These are phyloP conservation scores for Mallotus japonicus DNA, from an alignment of 441 rosid species.

Conservation along the genomic window DNA sequence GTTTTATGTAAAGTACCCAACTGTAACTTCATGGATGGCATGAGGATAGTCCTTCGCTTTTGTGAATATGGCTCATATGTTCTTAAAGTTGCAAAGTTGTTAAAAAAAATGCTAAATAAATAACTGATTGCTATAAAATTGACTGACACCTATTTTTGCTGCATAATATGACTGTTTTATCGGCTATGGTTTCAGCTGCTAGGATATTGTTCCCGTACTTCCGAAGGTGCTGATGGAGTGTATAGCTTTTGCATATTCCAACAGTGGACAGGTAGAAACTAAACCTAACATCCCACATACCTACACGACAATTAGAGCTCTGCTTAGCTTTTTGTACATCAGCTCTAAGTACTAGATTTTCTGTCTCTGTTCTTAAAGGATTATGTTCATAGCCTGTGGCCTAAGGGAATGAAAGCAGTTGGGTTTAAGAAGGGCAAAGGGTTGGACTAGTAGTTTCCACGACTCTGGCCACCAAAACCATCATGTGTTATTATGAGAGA, in stretches of 20 bases:
- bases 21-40: neutral
- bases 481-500: too few relatives aligned
- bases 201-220: conserved; percentile 78
- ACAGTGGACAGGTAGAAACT: conserved; percentile 96
- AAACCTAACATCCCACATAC: conserved; percentile 87
- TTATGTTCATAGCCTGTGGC: too few relatives aligned
- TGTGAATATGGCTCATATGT: neutral
- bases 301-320: conserved; percentile 91
- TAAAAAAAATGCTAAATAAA: too few relatives aligned
- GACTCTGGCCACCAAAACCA: too few relatives aligned
- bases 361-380: too few relatives aligned
- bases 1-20: conserved; percentile 27
- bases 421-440: too few relatives aligned
- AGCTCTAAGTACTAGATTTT: too few relatives aligned
- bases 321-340: conserved; percentile 33
- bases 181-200: conserved; percentile 63
- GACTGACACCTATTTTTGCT: neutral
- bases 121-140: too few relatives aligned
- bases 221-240: conserved; percentile 92
- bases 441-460: too few relatives aligned
- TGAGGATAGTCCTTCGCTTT: conserved; percentile 8
- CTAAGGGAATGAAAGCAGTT: too few relatives aligned
- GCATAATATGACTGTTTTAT: conserved; percentile 6
- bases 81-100: neutral
- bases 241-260: conserved; percentile 86